Evolutionary conservation across 1,284 basidiomycete species (phyloP).

Genomic region (Pseudozyma thailandica): DNA sequence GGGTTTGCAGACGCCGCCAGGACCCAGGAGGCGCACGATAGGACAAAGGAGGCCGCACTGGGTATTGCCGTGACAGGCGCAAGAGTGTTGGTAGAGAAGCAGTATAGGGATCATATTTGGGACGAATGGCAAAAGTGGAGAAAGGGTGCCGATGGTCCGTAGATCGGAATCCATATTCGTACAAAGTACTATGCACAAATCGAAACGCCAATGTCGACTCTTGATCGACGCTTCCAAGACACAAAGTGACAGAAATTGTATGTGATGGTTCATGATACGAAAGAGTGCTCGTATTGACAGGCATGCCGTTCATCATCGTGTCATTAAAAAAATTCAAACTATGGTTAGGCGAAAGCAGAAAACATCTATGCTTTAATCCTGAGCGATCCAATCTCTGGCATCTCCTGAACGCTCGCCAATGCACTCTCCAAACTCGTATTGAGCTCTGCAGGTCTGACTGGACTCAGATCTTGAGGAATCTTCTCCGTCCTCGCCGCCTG

Average conservation of each 20-base stretch:
- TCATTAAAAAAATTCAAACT: too few relatives aligned
- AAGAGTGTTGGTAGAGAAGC: conserved; percentile 65
- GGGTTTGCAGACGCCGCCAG: conserved; percentile 57
- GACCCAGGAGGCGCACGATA: conserved; percentile 57
- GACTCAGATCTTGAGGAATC: conserved; percentile 21
- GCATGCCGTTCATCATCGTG: too few relatives aligned
- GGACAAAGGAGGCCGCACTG: conserved; percentile 67
- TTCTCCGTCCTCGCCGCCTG: conserved; percentile 30
- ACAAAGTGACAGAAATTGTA: too few relatives aligned
- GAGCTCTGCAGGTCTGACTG: conserved; percentile 10
- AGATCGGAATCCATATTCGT: too few relatives aligned
- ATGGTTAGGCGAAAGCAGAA: background rate
- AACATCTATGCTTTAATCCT: conserved; percentile 25
- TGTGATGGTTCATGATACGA: too few relatives aligned
- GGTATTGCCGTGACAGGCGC: conserved; percentile 67
- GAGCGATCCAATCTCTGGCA: conserved; percentile 28
- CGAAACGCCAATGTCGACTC: too few relatives aligned
- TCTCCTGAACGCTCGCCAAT: conserved; percentile 27
- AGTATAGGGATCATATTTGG: conserved; percentile 61
- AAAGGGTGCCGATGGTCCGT: conserved; percentile 38
- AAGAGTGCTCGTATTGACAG: too few relatives aligned
- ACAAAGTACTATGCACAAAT: too few relatives aligned
- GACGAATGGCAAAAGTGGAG: conserved; percentile 49
- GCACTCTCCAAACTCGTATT: background rate
- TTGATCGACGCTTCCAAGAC: too few relatives aligned